These are phyloP conservation scores for Kappamyces sp. DNA, from an alignment of 192 early-diverging fungal species.

Conservation along the genomic window DNA sequence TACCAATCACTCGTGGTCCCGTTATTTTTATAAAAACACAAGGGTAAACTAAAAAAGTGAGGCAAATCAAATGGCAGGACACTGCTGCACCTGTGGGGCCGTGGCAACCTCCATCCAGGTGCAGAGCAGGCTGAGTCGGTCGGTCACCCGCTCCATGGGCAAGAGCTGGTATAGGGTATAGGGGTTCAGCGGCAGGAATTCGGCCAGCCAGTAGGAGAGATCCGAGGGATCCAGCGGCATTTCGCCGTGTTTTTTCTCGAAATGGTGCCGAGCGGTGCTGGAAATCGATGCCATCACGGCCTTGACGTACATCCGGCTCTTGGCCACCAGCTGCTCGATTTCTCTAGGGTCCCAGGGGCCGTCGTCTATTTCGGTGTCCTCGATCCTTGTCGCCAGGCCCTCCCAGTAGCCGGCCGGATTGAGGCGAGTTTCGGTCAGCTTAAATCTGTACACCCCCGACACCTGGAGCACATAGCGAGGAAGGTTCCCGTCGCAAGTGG, in stretches of 20 bases:
- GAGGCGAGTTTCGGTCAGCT: neutral
- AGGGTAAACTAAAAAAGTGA: too few species aligned
- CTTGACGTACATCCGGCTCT: constrained; percentile 28
- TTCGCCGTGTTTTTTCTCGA: constrained; percentile 17
- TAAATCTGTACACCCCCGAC: constrained; percentile 8
- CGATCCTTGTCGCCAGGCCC: neutral
- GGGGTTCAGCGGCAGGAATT: constrained; percentile 14
- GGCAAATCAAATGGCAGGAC: too few species aligned
- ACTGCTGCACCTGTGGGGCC: too few species aligned
- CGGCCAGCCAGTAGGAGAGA: constrained; percentile 42
- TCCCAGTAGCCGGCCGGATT: constrained; percentile 4
- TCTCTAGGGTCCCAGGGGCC: constrained; percentile 3
- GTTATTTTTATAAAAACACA: too few species aligned
- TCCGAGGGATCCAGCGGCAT: constrained; percentile 10
- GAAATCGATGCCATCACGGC: constrained; percentile 67
- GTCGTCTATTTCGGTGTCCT: constrained; percentile 15
- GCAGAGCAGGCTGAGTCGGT: constrained; percentile 40
- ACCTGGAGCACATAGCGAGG: constrained; percentile 15
- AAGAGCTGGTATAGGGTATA: constrained; percentile 59
- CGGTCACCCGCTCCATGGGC: constrained; percentile 66
- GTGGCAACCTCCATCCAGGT: constrained; percentile 1
- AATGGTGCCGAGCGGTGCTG: constrained; percentile 56
- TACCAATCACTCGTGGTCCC: too few species aligned
- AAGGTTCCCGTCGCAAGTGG: constrained; percentile 11
- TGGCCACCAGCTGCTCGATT: constrained; percentile 9